Evolutionary conservation across 176 grass and related monocot species (phyloP).

Genomic region (Chloris gayana): DNA sequence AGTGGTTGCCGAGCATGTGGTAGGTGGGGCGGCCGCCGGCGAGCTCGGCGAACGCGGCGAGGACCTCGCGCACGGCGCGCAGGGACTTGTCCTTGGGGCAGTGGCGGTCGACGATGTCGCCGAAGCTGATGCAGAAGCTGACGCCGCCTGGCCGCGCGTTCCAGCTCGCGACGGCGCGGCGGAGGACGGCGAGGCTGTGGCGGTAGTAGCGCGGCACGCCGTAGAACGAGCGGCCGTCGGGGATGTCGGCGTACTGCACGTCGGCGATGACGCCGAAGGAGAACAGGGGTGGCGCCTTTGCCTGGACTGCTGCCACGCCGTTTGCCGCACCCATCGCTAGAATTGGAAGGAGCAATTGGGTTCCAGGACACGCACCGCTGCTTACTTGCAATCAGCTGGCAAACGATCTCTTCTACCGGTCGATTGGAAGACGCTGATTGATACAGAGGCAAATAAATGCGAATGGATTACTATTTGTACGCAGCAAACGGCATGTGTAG

Average conservation of each 20-base stretch:
- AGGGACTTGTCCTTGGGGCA: constrained; percentile 68
- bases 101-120: constrained; percentile 77
- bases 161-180: constrained; percentile 72
- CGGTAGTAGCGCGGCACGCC: constrained; percentile 82
- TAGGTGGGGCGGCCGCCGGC: constrained; percentile 58
- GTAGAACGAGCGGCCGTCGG: constrained; percentile 68
- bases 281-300: constrained; percentile 52
- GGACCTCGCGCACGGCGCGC: constrained; percentile 54
- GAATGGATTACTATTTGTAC: too few species aligned
- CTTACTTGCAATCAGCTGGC: too few species aligned
- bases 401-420: neutral
- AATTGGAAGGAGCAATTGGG: neutral
- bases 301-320: constrained; percentile 9
- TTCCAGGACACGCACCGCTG: too few species aligned
- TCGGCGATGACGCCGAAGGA: constrained; percentile 91
- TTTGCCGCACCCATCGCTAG: constrained; percentile 37
- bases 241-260: constrained; percentile 90
- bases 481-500: too few species aligned
- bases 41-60: constrained; percentile 72
- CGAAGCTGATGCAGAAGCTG: constrained; percentile 82
- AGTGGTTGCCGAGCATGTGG: constrained; percentile 97
- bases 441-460: too few species aligned
- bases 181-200: constrained; percentile 82
- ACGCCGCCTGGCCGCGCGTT: constrained; percentile 45
- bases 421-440: too few species aligned